These are phyloP conservation scores for Aegilops tauschii DNA, from an alignment of 176 grass and related monocot species.

Conservation along the genomic window DNA sequence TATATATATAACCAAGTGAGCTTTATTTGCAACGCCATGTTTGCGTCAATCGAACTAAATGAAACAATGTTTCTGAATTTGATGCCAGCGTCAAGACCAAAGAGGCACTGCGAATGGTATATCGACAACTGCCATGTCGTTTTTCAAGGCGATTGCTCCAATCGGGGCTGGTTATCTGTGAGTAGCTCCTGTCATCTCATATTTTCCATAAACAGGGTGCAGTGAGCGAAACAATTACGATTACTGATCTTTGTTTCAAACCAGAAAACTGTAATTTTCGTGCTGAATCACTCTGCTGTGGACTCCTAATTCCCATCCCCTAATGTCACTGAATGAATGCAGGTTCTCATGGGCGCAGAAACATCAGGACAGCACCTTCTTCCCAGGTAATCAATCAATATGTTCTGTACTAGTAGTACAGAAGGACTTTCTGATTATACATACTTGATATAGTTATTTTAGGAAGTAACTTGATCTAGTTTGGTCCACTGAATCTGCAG, in stretches of 20 bases:
- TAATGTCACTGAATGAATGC: neutral
- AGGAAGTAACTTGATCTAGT: neutral
- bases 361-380: constrained; percentile 15
- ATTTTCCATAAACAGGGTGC: neutral
- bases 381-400: neutral
- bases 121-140: constrained; percentile 61
- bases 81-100: constrained; percentile 59
- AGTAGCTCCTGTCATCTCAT: neutral
- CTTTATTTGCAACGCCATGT: neutral
- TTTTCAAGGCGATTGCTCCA: constrained; percentile 76
- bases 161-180: constrained; percentile 26
- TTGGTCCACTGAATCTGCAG: neutral
- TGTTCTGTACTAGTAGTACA: too few species aligned
- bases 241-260: neutral
- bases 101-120: constrained; percentile 76
- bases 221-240: neutral
- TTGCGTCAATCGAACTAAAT: neutral
- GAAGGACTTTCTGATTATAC: neutral
- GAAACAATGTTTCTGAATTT: neutral
- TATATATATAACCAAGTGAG: neutral
- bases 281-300: neutral
- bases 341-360: constrained; percentile 15
- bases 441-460: neutral
- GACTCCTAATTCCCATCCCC: neutral
- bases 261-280: too few species aligned